A percentile compares a stretch with the other conserved stretches of the same genome.
Evolutionary conservation across 1,284 basidiomycete species (phyloP).

Genomic region (Cryptococcus sp.): DNA sequence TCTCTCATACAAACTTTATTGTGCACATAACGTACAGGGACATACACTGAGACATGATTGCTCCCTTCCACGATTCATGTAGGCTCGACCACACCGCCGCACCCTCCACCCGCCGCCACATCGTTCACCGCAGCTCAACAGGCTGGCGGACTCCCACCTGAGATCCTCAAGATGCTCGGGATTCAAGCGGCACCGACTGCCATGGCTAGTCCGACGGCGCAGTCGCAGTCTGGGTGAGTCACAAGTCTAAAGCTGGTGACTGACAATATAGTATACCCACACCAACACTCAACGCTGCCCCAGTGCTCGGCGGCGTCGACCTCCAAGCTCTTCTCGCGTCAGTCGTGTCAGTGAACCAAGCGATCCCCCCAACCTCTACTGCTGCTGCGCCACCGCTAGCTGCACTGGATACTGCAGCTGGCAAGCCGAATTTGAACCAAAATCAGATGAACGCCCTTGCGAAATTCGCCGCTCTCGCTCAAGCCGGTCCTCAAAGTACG

Average conservation of each 20-base stretch:
- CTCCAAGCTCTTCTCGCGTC: conserved; percentile 13
- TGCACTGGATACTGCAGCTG: background rate
- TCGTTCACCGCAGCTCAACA: conserved; percentile 10
- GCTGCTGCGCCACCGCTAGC: background rate
- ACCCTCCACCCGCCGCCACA: background rate
- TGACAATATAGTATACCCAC: background rate
- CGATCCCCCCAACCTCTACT: background rate
- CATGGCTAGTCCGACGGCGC: conserved; percentile 1
- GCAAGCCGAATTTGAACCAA: conserved; percentile 22
- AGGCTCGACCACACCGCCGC: background rate
- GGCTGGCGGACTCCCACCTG: conserved; percentile 36
- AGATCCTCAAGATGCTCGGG: conserved; percentile 46
- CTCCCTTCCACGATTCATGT: conserved; percentile 1
- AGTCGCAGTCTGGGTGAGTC: conserved; percentile 10
- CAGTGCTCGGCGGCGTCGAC: background rate
- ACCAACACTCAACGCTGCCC: background rate
- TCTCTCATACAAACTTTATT: no score
- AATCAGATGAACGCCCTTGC: conserved; percentile 35
- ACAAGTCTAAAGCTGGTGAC: background rate
- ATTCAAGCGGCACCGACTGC: conserved; percentile 13
- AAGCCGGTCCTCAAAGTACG: conserved; percentile 7
- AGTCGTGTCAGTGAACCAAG: conserved; percentile 26
- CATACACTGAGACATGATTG: conserved; percentile 19
- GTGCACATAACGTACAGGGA: background rate
- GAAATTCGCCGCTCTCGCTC: conserved; percentile 19